These are phyloP conservation scores for Tricholomella constricta DNA, from an alignment of 768 basidiomycete species.

Conservation along the genomic window DNA sequence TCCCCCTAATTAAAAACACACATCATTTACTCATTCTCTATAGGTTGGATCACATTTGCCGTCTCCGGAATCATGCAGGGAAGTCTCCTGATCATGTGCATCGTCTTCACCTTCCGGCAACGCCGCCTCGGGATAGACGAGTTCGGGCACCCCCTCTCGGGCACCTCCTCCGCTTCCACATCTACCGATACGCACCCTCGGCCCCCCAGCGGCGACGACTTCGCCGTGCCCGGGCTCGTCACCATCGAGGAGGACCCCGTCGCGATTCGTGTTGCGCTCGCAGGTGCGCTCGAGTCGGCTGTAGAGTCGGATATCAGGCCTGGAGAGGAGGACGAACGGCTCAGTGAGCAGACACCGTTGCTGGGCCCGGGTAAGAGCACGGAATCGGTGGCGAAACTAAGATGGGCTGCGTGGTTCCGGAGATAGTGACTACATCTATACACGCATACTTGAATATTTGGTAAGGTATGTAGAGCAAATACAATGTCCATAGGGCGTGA, in stretches of 20 bases:
- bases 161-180: background rate
- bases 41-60: constrained; percentile 81
- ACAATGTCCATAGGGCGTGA: too few relatives aligned
- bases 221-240: constrained; percentile 26
- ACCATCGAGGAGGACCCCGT: constrained; percentile 25
- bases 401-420: constrained; percentile 9
- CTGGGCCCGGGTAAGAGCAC: constrained; percentile 5
- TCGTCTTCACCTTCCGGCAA: constrained; percentile 84
- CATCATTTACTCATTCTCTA: background rate
- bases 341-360: constrained; percentile 24
- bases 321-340: background rate
- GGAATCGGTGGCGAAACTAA: background rate
- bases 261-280: constrained; percentile 22
- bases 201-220: constrained; percentile 5
- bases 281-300: constrained; percentile 23
- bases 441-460: too few relatives aligned
- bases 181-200: background rate
- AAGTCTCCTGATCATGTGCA: constrained; percentile 79
- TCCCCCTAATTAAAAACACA: background rate
- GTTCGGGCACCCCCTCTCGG: constrained; percentile 63
- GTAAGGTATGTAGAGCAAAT: too few relatives aligned
- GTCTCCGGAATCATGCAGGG: constrained; percentile 86
- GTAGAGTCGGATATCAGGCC: constrained; percentile 25
- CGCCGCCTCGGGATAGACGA: constrained; percentile 77
- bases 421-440: background rate